Evolutionary conservation across 2,329 filamentous ascomycete genomes (phyloP).

Genomic region (Amphichorda felina): DNA sequence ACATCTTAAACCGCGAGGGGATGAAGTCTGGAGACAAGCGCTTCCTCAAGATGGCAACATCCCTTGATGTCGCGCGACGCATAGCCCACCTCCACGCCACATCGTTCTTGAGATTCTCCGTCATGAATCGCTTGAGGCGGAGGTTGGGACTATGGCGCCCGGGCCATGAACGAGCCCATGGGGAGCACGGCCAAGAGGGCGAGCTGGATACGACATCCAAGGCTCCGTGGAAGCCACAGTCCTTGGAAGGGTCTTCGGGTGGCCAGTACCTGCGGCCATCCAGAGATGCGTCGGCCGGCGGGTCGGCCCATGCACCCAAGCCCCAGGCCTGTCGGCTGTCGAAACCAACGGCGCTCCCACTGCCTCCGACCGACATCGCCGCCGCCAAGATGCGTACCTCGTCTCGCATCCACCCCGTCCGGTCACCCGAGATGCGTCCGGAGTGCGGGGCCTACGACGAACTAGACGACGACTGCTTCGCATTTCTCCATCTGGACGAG

Average conservation of each 20-base stretch:
- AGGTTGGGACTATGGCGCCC: slow-evolving; percentile 20
- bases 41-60: slow-evolving; percentile 34
- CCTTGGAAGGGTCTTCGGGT: slow-evolving; percentile 8
- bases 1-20: slow-evolving; percentile 52
- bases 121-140: slow-evolving; percentile 48
- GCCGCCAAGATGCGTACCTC: slow-evolving; percentile 15
- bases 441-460: slow-evolving; percentile 15
- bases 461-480: slow-evolving; percentile 31
- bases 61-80: slow-evolving; percentile 19
- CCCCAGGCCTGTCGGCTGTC: slow-evolving; percentile 12
- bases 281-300: not conserved
- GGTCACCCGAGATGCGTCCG: slow-evolving; percentile 21
- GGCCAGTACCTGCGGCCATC: slow-evolving; percentile 1
- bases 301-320: slow-evolving; percentile 6
- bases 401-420: slow-evolving; percentile 16
- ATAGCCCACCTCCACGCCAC: slow-evolving; percentile 32
- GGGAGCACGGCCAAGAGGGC: slow-evolving; percentile 10
- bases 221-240: slow-evolving; percentile 11
- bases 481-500: slow-evolving; percentile 34
- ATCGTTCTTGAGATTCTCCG: slow-evolving; percentile 51
- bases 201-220: slow-evolving; percentile 6
- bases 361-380: slow-evolving; percentile 12
- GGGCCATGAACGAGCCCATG: not conserved
- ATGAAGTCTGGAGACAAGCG: slow-evolving; percentile 29
- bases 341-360: slow-evolving; percentile 14